Percentiles rank a stretch among this genome's conserved stretches.
Evolutionary conservation across 805 yeast genomes (phyloP).

Genomic region (Candida berthetii): DNA sequence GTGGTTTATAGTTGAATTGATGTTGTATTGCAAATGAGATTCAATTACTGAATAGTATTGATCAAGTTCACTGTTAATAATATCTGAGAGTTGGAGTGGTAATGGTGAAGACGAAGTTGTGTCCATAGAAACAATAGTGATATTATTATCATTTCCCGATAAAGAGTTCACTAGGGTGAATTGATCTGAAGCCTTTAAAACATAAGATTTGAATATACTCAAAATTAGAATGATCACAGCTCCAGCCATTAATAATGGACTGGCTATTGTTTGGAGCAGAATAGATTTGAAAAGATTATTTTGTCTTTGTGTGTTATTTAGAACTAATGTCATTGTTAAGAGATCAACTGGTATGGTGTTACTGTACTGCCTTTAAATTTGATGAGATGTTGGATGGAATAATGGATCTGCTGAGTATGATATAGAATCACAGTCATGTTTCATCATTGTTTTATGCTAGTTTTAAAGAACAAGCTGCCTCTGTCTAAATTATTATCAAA

Average conservation of each 20-base stretch:
- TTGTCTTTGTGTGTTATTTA: slow-evolving; percentile 1
- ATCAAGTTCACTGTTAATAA: too few species aligned
- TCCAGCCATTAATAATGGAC: not conserved
- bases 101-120: not conserved
- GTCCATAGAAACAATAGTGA: not conserved
- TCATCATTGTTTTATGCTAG: not conserved
- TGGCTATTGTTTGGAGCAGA: not conserved
- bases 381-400: too few species aligned
- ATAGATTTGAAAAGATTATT: slow-evolving; percentile 2
- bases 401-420: not conserved
- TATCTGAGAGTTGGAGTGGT: too few species aligned
- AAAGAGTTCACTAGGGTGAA: not conserved
- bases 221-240: not conserved
- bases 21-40: not conserved
- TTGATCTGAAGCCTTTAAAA: not conserved
- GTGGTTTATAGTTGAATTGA: not conserved
- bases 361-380: not conserved
- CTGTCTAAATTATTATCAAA: too few species aligned
- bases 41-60: not conserved
- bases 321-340: not conserved
- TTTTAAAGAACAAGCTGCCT: too few species aligned
- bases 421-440: not conserved
- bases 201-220: not conserved
- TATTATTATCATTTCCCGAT: not conserved
- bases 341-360: too few species aligned